Evolutionary conservation across 2,329 filamentous ascomycete species (phyloP).

Genomic region (Orbilia blumenaviensis): DNA sequence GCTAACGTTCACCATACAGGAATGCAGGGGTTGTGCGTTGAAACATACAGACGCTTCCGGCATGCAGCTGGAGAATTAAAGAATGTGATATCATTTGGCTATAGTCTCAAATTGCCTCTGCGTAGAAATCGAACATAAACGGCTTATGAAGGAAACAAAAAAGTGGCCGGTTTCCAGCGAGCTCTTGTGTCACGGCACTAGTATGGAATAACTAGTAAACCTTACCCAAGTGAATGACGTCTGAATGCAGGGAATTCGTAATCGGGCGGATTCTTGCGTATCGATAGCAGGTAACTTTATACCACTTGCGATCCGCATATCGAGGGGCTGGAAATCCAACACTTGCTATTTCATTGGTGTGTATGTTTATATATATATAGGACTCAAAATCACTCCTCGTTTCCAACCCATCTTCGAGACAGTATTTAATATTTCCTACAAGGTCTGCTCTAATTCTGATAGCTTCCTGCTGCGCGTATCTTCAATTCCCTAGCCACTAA

Average conservation of each 20-base stretch:
- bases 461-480: no score
- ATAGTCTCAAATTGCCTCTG: not conserved
- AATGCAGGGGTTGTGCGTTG: constrained; percentile 18
- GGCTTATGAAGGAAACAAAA: no score
- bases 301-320: not conserved
- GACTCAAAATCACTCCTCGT: constrained; percentile 17
- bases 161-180: not conserved
- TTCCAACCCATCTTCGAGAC: not conserved
- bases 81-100: constrained; percentile 38
- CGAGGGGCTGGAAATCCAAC: constrained; percentile 13
- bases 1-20: constrained; percentile 14
- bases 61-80: constrained; percentile 15
- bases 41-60: not conserved
- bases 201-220: not conserved
- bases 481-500: no score
- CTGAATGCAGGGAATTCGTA: not conserved
- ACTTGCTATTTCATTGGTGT: no score
- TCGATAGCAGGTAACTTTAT: not conserved
- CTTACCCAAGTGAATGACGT: constrained; percentile 11
- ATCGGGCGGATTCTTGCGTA: not conserved
- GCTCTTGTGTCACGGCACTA: not conserved
- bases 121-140: no score
- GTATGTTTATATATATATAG: no score
- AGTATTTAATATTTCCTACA: not conserved
- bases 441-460: not conserved